Evolutionary conservation across 2,329 filamentous ascomycete species (phyloP).

Genomic region (Nemania sp.): DNA sequence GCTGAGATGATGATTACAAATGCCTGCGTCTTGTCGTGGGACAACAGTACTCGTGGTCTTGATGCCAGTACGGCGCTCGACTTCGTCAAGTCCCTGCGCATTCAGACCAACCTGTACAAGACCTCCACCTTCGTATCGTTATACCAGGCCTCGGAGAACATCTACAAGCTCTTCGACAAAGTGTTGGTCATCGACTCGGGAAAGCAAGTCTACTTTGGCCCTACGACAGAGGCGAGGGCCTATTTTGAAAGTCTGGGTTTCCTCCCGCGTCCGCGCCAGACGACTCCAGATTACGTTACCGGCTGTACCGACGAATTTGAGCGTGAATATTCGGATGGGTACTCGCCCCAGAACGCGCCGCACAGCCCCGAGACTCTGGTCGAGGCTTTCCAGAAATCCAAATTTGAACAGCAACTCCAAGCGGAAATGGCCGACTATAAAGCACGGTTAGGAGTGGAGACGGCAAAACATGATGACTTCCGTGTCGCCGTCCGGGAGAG

Average conservation of each 20-base stretch:
- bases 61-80: slow-evolving; percentile 71
- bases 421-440: slow-evolving; percentile 73
- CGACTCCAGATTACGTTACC: slow-evolving; percentile 80
- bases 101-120: slow-evolving; percentile 82
- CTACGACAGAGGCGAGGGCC: slow-evolving; percentile 64
- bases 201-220: slow-evolving; percentile 76
- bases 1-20: slow-evolving; percentile 81
- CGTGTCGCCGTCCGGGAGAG: slow-evolving; percentile 74
- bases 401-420: slow-evolving; percentile 59
- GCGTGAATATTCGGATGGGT: slow-evolving; percentile 72
- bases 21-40: slow-evolving; percentile 74
- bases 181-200: slow-evolving; percentile 80
- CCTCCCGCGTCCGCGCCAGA: slow-evolving; percentile 73
- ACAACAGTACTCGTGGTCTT: slow-evolving; percentile 72
- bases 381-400: slow-evolving; percentile 71
- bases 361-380: slow-evolving; percentile 69
- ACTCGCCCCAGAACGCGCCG: slow-evolving; percentile 68
- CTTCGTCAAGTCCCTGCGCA: slow-evolving; percentile 71
- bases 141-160: slow-evolving; percentile 84
- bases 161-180: slow-evolving; percentile 81
- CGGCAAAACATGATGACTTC: slow-evolving; percentile 75
- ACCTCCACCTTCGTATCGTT: slow-evolving; percentile 84
- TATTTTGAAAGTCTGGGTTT: slow-evolving; percentile 83
- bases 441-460: slow-evolving; percentile 64
- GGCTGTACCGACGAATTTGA: slow-evolving; percentile 86